A percentile compares a stretch with the other conserved stretches of the same genome.
Evolutionary conservation across 2,329 filamentous ascomycete genomes (phyloP).

Genomic region (Penicillium sclerotigenum): DNA sequence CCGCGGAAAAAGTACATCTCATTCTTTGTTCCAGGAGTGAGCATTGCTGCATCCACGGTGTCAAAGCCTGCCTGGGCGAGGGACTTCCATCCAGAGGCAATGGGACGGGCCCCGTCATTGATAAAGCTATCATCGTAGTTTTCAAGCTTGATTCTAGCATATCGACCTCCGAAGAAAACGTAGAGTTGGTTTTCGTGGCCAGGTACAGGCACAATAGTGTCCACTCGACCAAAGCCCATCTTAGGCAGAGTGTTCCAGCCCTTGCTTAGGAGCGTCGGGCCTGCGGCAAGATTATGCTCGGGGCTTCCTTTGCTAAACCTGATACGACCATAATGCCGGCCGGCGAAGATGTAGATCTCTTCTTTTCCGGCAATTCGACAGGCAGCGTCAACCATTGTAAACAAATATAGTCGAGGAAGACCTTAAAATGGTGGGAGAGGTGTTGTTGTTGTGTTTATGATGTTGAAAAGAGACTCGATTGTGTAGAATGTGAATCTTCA

Average conservation of each 20-base stretch:
- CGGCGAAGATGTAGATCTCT: not conserved
- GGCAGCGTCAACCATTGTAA: slow-evolving; percentile 3
- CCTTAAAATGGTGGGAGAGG: not conserved
- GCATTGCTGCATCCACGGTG: not conserved
- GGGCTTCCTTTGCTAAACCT: not conserved
- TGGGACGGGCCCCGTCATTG: not conserved
- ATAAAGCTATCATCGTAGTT: slow-evolving; percentile 2
- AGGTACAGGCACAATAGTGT: not conserved
- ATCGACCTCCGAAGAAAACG: slow-evolving; percentile 1
- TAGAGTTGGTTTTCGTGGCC: not conserved
- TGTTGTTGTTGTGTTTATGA: not conserved
- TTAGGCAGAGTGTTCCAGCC: not conserved
- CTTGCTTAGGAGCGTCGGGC: not conserved
- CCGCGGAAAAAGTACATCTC: slow-evolving; percentile 1
- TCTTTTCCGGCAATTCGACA: not conserved
- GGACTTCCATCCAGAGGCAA: not conserved
- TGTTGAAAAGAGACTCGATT: not conserved
- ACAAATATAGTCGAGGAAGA: not conserved
- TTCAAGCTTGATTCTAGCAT: not conserved
- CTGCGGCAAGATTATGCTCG: not conserved
- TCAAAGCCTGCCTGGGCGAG: not conserved
- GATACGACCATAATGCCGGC: not conserved
- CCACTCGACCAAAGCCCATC: not conserved
- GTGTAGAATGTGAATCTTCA: not conserved
- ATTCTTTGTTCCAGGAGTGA: not conserved